A percentile compares a stretch with the other conserved stretches of the same genome.
Conservation (phyloP, 495 filamentous ascomycete species). For the Neurospora hispaniola region DNA sequence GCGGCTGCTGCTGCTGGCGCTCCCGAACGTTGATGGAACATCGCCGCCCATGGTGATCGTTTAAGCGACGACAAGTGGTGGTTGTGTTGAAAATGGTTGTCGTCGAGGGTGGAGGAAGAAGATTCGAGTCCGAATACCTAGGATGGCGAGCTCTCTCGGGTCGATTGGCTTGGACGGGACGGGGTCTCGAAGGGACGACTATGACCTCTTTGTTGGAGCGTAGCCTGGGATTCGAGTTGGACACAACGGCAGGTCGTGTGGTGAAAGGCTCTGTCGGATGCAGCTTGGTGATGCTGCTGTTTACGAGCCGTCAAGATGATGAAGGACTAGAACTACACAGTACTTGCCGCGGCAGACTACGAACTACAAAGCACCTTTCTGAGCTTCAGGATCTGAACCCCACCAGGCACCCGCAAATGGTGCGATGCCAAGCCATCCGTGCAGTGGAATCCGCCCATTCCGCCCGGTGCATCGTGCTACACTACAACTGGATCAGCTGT, state of each 20-base stretch:
- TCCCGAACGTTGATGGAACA: constrained; percentile 3
- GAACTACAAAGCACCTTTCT: background rate
- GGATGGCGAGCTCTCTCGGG: background rate
- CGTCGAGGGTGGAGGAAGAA: background rate
- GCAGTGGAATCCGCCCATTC: background rate
- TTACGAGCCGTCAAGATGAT: background rate
- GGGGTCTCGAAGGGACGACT: background rate
- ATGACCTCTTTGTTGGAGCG: background rate
- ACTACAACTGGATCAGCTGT: background rate
- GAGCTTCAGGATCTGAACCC: background rate
- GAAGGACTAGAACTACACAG: background rate
- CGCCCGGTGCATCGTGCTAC: background rate
- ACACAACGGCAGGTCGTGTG: background rate
- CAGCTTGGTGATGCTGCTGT: background rate
- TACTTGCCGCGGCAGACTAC: background rate
- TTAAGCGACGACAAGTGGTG: background rate
- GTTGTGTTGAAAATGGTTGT: background rate
- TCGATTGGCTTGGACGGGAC: background rate
- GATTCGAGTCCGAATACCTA: background rate
- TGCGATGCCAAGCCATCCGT: background rate
- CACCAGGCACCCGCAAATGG: background rate
- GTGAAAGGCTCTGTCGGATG: background rate
- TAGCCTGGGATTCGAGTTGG: background rate
- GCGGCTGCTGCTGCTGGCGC: background rate
- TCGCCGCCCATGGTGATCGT: constrained; percentile 30